A percentile compares a stretch with the other conserved stretches of the same genome.
Conservation (phyloP, 2,329 filamentous ascomycete species). For the Colletotrichum noveboracense region DNA sequence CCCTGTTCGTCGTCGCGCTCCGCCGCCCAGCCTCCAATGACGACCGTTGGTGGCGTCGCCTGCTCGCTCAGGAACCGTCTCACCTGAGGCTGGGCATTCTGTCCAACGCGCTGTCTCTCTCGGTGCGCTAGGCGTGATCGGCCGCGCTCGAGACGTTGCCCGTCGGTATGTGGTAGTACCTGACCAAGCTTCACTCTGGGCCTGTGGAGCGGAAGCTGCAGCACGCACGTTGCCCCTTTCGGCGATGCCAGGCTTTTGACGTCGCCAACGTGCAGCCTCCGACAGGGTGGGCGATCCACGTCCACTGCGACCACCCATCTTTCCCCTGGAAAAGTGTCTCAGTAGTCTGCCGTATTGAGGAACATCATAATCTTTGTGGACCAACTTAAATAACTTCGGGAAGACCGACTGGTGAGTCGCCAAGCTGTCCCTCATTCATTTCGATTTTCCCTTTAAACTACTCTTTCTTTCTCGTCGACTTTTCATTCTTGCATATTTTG, state of each 20-base stretch:
- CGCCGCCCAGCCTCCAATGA: not conserved
- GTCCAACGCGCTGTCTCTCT: not conserved
- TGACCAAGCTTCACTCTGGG: not conserved
- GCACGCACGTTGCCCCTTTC: not conserved
- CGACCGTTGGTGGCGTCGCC: not conserved
- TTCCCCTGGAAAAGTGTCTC: not conserved
- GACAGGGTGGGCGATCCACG: not conserved
- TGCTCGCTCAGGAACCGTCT: not conserved
- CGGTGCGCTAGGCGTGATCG: not conserved
- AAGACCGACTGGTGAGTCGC: accelerated
- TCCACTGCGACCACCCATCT: not conserved
- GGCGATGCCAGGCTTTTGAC: not conserved
- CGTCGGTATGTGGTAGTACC: not conserved
- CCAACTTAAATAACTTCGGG: not conserved
- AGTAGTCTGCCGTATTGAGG: not conserved
- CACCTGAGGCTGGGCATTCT: not conserved
- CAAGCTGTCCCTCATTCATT: not conserved
- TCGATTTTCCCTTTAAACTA: not conserved
- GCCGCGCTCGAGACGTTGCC: not conserved
- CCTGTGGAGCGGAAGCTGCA: not conserved
- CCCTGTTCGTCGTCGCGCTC: not conserved
- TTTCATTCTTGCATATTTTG: not conserved
- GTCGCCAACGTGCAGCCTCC: not conserved
- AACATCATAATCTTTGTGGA: not conserved
- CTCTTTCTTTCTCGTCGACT: not conserved